A percentile compares a stretch with the other conserved stretches of the same genome.
Evolutionary conservation across 169 alveolate species (phyloP).

Genomic region (Babesia divergens): DNA sequence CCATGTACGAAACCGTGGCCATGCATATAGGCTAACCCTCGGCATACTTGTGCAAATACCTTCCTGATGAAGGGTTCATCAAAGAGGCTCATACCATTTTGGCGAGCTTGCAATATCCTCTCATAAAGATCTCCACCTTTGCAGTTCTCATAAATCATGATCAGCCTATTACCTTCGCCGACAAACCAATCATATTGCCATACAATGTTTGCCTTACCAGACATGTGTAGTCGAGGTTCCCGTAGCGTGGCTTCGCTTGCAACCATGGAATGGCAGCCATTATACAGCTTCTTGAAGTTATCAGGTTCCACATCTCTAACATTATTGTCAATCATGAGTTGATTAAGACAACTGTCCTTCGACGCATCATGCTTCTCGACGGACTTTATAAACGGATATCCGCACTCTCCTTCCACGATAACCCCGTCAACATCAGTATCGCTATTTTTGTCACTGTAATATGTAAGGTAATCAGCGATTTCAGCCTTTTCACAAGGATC

Average conservation of each 20-base stretch:
- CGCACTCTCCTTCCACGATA: too few relatives aligned
- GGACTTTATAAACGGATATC: too few relatives aligned
- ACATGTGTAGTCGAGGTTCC: too few relatives aligned
- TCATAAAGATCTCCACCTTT: constrained; percentile 16
- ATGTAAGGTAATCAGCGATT: not conserved
- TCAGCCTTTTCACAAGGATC: not conserved
- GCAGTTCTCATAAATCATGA: constrained; percentile 21
- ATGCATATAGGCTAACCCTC: constrained; percentile 14
- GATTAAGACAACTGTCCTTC: too few relatives aligned
- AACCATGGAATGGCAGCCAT: too few relatives aligned
- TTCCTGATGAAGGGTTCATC: not conserved
- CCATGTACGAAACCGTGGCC: constrained; percentile 1
- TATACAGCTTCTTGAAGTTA: too few relatives aligned
- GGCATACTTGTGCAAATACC: constrained; percentile 10
- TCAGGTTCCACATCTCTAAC: too few relatives aligned
- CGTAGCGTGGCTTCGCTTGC: too few relatives aligned
- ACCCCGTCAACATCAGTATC: too few relatives aligned
- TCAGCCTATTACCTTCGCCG: not conserved
- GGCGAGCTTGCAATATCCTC: not conserved
- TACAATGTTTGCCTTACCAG: not conserved
- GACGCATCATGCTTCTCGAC: too few relatives aligned
- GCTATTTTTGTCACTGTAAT: not conserved
- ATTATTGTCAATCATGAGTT: too few relatives aligned
- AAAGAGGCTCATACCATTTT: not conserved
- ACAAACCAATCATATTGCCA: not conserved